Conservation (phyloP, 768 basidiomycete genomes). For the Mycena rebaudengoi region DNA sequence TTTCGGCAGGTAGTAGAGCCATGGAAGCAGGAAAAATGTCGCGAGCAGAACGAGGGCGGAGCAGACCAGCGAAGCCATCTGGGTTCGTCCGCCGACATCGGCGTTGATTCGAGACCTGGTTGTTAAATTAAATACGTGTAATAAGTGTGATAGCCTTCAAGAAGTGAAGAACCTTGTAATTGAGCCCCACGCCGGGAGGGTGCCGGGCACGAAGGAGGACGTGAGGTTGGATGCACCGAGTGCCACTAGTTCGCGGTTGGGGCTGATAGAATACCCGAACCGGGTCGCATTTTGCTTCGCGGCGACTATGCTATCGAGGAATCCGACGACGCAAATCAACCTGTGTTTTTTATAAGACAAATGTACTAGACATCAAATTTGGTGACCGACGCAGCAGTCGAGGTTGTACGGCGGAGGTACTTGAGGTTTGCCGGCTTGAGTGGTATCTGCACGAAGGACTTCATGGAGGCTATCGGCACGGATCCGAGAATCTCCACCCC, state of each 20-base stretch:
- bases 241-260: conserved; percentile 96
- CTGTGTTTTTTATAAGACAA: conserved; percentile 43
- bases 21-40: conserved; percentile 90
- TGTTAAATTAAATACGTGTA: conserved; percentile 5
- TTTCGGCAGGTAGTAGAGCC: conserved; percentile 88
- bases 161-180: conserved; percentile 75
- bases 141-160: neutral
- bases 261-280: conserved; percentile 89
- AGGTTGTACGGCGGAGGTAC: conserved; percentile 82
- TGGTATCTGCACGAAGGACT: conserved; percentile 78
- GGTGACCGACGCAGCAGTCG: conserved; percentile 69
- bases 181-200: conserved; percentile 91
- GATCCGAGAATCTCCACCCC: conserved; percentile 88
- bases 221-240: conserved; percentile 85
- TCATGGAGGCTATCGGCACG: conserved; percentile 68
- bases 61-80: conserved; percentile 87
- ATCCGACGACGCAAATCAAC: conserved; percentile 85
- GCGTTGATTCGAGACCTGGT: conserved; percentile 86
- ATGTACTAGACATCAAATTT: conserved; percentile 37
- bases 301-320: conserved; percentile 93
- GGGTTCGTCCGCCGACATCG: conserved; percentile 87
- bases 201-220: conserved; percentile 85
- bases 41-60: conserved; percentile 79
- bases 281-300: conserved; percentile 91
- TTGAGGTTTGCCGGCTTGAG: conserved; percentile 64